Evolutionary conservation across 2,329 filamentous ascomycete species (phyloP), one percentile per base, ranked within the genome.

Genomic region (Monosporascus ibericus): DNA sequence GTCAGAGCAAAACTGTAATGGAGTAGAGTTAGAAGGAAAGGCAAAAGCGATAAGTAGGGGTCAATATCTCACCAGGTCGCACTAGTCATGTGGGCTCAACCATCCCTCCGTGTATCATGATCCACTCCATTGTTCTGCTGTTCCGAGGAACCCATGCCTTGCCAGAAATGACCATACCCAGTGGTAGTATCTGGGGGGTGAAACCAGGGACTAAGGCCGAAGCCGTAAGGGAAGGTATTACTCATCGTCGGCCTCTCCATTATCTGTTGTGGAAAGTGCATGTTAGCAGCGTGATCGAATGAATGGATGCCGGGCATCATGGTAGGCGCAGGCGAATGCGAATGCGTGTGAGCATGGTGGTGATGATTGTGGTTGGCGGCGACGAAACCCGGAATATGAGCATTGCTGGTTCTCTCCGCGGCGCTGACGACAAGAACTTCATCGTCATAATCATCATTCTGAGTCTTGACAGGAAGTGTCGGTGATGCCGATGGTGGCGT

Each of bases 231-330:
- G 42, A 60, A 57, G 20, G 61, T 48, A 51, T 51, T 59, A 63
- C 20, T 48, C 11, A 38, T 49, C 25, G 20, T 57, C 49, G 49
- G 18, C n/a, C 44, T 44, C 46, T 14, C 47, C 34, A 22, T 50
- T 24, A 47, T 36, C 44, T 47, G 22, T 49, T 49, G 37, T 38
- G 34, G 48, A 53, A 61, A 53, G 17, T 55, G 39, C 52, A 58
- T 58, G 60, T 67, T 65, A 67, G 64, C 56, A 58, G 58, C 52
- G 46, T 63, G 60, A 54, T 64, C 61, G 57, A 63, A 58, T 2
- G 62, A 55, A 44, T 61, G 61, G 40, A 62, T 55, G 40, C 60
- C 57, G 38, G 55, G 54, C 11, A 57, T 55, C 22, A 30, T 25
- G 9, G 53, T 48, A 22, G 59, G 50, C 55, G 55, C 48, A 30